Evolutionary conservation across 2,329 filamentous ascomycete species (phyloP), one percentile per base, ranked within the genome.

Genomic region (Colletotrichum sp.): DNA sequence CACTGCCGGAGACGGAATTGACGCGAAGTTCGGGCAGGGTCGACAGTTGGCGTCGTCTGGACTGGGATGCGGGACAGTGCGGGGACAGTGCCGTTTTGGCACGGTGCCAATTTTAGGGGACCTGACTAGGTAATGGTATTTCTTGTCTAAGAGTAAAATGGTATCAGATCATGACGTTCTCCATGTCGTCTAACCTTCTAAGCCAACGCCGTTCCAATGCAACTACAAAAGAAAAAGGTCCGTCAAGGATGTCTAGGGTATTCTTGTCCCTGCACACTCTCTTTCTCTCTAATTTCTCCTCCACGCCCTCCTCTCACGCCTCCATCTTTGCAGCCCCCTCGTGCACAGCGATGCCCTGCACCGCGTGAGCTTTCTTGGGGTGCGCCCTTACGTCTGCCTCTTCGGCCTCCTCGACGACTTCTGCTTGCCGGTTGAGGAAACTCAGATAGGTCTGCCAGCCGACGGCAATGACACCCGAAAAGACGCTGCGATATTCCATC

Each of bases 371-470:
- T 60, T 60, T 69, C 32, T 60, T 34, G 2, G 48, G 34, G 26
- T 66, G 70, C 9, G 28, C 34, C 21, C 38, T 77, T 55, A 71
- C 61, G 5, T 60, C 61, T 16, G 63, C 64, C 26, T 75, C 67
- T 26, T 74, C 63, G 24, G 74, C 71, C 55, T 70, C 76, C 38
- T 78, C 78, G 28, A 78, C 86, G 65, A 87, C 87, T 83, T 95
- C 95, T 3, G 94, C 95, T 77, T 88, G 87, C 80, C 93, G 90
- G 80, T 98, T 98, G 81, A 98, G 84, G 84, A 92, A 94, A 79
- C 93, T 95, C 79, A 98, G 82, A 87, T 98, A 98, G 1, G 95
- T 96, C 89, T 98, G 96, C 96, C 96, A 98, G 0, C 94, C 94
- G 67, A 98, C 93, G 2, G 95, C 95, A 78, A 98, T 90, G 8